A percentile compares a stretch with the other conserved stretches of the same genome.
These are phyloP conservation scores for Phaeosphaeria sp. DNA, from an alignment of 2,329 filamentous ascomycete species.

Conservation along the genomic window DNA sequence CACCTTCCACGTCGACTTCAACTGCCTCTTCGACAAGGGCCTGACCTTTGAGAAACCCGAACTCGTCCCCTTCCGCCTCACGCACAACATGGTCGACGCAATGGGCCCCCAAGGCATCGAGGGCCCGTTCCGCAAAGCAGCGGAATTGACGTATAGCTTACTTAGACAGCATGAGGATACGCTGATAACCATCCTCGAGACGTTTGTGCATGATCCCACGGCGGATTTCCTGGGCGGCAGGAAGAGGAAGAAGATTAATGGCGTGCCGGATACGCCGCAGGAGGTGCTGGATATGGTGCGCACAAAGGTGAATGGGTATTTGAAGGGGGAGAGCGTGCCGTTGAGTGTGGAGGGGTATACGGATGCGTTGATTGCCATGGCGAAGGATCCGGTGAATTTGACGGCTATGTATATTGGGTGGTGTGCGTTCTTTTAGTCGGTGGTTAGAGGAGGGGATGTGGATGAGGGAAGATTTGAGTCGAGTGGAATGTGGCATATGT, in stretches of 20 bases:
- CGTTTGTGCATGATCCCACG: constrained; percentile 96
- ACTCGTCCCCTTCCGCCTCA: constrained; percentile 92
- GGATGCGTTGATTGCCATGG: constrained; percentile 90
- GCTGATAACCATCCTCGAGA: constrained; percentile 95
- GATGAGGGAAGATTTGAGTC: too few relatives aligned
- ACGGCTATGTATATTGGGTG: constrained; percentile 97
- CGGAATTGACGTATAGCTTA: constrained; percentile 84
- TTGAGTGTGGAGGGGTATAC: constrained; percentile 96
- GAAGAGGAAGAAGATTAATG: constrained; percentile 59
- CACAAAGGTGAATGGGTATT: constrained; percentile 82
- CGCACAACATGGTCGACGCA: constrained; percentile 97
- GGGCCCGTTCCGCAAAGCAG: constrained; percentile 86
- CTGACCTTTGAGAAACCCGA: constrained; percentile 95
- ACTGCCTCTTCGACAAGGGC: constrained; percentile 98
- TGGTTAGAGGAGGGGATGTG: too few relatives aligned
- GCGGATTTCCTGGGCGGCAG: constrained; percentile 84
- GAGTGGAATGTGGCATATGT: too few relatives aligned
- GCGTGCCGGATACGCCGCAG: constrained; percentile 71
- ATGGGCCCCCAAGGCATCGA: constrained; percentile 96
- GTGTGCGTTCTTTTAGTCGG: constrained; percentile 75
- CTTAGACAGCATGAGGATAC: constrained; percentile 93
- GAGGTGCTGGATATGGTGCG: constrained; percentile 90
- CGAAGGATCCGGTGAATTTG: constrained; percentile 79
- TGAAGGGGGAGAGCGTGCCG: constrained; percentile 88
- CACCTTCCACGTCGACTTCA: constrained; percentile 98